Evolutionary conservation across 176 grass and related monocot genomes (phyloP).

Genomic region (Chrysopogon serrulatus): DNA sequence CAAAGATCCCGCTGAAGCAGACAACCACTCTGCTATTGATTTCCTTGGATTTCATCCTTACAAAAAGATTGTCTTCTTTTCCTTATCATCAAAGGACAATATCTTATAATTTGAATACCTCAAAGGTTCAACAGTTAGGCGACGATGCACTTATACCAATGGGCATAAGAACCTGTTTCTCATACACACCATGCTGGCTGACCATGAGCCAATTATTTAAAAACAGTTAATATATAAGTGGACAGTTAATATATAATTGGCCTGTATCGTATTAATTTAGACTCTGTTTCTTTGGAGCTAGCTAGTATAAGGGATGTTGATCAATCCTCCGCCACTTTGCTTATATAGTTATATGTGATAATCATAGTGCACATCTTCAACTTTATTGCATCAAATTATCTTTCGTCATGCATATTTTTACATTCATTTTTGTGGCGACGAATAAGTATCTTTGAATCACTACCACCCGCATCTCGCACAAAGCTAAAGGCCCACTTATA

Average conservation of each 20-base stretch:
- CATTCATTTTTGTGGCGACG: no score
- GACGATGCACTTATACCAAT: not conserved
- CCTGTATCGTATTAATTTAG: no score
- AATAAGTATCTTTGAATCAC: no score
- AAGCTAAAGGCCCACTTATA: no score
- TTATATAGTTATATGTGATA: no score
- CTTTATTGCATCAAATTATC: no score
- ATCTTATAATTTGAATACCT: not conserved
- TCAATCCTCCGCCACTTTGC: not conserved
- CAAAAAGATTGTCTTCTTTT: not conserved
- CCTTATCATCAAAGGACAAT: not conserved
- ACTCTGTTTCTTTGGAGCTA: not conserved
- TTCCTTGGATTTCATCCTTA: slow-evolving; percentile 3
- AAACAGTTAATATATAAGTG: not conserved
- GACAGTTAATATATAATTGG: no score
- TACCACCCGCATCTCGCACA: no score
- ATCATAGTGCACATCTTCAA: no score
- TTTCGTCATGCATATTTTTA: no score
- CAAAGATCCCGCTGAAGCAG: not conserved
- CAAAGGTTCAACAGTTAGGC: not conserved
- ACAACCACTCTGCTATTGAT: not conserved
- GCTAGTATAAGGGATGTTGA: not conserved
- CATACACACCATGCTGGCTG: not conserved
- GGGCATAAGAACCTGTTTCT: not conserved
- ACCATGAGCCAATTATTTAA: not conserved